phyloP scores from a whole-genome alignment of 169 alveolate species.

The Pseudocohnilembus persalinus region DNA sequence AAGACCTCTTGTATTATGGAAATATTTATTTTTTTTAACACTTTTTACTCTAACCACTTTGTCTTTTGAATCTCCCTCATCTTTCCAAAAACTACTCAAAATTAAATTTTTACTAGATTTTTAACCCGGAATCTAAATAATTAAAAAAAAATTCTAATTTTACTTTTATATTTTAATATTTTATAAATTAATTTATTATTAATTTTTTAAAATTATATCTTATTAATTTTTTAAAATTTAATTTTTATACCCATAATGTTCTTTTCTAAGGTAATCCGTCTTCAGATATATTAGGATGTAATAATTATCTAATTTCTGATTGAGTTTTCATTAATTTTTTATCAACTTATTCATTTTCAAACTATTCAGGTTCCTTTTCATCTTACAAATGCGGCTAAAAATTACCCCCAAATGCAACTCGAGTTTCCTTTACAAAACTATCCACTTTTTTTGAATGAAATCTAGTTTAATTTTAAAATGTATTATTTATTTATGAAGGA shows the following conservation, averaged over 20 bases:
- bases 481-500: background rate
- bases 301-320: background rate
- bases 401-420: too few relatives aligned
- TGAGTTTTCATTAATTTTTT: background rate
- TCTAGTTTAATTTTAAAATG: background rate
- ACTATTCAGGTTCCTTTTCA: too few relatives aligned
- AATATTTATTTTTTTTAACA: background rate
- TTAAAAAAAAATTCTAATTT: too few relatives aligned
- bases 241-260: constrained; percentile 8
- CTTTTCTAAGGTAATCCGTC: constrained; percentile 11
- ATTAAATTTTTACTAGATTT: background rate
- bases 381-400: too few relatives aligned
- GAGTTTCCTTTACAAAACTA: too few relatives aligned
- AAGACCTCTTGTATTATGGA: background rate
- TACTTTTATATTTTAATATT: background rate
- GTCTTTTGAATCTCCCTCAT: background rate
- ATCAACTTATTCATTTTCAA: background rate
- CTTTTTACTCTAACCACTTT: background rate
- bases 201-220: too few relatives aligned
- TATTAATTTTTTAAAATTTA: too few relatives aligned
- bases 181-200: too few relatives aligned
- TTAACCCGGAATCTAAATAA: background rate
- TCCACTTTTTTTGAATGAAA: too few relatives aligned
- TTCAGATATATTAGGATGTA: constrained; percentile 5
- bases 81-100: background rate